Conservation (phyloP, 257 asterid genomes). For the Solanum pennellii region DNA sequence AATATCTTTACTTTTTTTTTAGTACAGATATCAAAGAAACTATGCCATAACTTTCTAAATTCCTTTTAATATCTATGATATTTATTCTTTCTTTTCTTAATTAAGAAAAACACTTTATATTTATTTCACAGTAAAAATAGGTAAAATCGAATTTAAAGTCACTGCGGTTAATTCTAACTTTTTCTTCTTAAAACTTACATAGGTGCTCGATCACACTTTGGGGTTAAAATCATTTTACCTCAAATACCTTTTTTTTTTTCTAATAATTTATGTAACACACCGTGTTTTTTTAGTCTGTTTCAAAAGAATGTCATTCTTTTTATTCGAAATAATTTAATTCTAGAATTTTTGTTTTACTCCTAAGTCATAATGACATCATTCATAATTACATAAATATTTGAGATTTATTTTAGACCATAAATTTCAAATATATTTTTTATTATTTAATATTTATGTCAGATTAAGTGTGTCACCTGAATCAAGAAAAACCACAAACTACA, state of each 20-base stretch:
- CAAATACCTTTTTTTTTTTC: background rate
- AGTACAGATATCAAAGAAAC: too few relatives aligned
- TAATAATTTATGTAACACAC: too few relatives aligned
- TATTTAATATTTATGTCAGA: background rate
- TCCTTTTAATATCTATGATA: background rate
- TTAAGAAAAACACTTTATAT: background rate
- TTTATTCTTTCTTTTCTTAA: background rate
- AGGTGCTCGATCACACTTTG: background rate
- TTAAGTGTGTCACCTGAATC: background rate
- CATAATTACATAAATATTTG: background rate
- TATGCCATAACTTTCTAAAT: background rate
- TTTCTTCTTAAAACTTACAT: background rate
- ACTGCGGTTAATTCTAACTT: background rate
- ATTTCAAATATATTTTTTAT: background rate
- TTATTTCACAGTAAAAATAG: background rate
- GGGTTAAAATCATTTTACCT: background rate
- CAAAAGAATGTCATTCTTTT: background rate
- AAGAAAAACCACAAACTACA: background rate
- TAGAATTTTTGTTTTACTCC: background rate
- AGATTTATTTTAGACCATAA: background rate
- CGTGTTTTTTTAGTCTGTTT: too few relatives aligned
- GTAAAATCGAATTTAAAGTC: background rate
- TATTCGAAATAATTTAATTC: too few relatives aligned
- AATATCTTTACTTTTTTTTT: background rate
- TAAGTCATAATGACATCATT: background rate